Percentiles rank a stretch among this genome's conserved stretches.
Evolutionary conservation across 129 eudicot genomes (phyloP).

Genomic region (Escallonia rubra): DNA sequence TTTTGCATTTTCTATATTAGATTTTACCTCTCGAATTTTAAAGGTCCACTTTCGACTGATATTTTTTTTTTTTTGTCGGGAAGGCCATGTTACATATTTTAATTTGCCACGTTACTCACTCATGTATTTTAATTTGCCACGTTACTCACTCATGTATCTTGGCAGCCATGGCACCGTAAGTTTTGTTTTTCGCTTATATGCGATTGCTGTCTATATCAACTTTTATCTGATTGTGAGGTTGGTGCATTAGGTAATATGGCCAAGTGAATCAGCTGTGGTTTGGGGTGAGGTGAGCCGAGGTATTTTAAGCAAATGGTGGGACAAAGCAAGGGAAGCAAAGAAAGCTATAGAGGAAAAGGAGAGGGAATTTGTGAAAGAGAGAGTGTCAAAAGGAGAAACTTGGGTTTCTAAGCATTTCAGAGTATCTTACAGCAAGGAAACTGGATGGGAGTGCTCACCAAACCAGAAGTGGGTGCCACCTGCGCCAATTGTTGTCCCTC

Average conservation of each 20-base stretch:
- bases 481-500: slow-evolving; percentile 64
- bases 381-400: neutral
- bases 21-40: too few species aligned
- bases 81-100: too few species aligned
- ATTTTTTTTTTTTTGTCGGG: too few species aligned
- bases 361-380: slow-evolving; percentile 44
- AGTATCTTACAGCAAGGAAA: slow-evolving; percentile 39
- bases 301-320: slow-evolving; percentile 62
- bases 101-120: too few species aligned
- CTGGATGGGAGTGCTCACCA: slow-evolving; percentile 60
- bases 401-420: slow-evolving; percentile 75
- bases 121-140: too few species aligned
- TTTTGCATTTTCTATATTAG: too few species aligned
- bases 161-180: too few species aligned
- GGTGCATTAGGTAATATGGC: slow-evolving; percentile 38
- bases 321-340: slow-evolving; percentile 71
- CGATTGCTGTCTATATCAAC: too few species aligned
- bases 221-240: neutral
- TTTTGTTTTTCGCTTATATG: too few species aligned
- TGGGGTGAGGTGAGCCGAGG: slow-evolving; percentile 79
- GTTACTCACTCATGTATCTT: too few species aligned
- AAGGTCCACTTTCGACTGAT: too few species aligned
- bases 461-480: slow-evolving; percentile 42
- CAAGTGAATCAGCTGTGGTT: slow-evolving; percentile 61
- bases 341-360: slow-evolving; percentile 46